Percentiles rank a stretch among this genome's conserved stretches.
phyloP scores from a whole-genome alignment of 2,329 filamentous ascomycete genomes.

The Xylariaceae sp. region DNA sequence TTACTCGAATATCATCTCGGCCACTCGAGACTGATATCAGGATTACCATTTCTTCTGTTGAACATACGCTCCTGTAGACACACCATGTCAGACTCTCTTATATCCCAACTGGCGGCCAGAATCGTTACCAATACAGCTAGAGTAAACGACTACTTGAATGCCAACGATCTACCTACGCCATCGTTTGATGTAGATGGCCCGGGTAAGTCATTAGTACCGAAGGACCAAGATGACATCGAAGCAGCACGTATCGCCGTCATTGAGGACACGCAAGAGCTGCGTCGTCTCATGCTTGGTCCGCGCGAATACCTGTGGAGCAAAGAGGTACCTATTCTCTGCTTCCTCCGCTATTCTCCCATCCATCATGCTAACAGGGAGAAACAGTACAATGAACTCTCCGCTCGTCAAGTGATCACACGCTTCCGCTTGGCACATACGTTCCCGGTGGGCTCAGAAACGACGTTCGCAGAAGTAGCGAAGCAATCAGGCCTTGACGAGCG shows the following conservation, averaged over 20 bases:
- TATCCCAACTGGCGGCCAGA: conserved; percentile 13
- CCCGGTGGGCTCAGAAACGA: conserved; percentile 25
- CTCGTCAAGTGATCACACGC: conserved; percentile 19
- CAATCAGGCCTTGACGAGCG: conserved; percentile 12
- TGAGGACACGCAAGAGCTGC: conserved; percentile 29
- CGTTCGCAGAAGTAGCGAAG: conserved; percentile 24
- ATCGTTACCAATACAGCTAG: conserved; percentile 32
- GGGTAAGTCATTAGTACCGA: conserved; percentile 4
- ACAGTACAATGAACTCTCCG: conserved; percentile 14
- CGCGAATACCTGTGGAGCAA: conserved; percentile 29
- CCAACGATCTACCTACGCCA: conserved; percentile 27
- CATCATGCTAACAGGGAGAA: background rate
- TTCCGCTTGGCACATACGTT: conserved; percentile 24
- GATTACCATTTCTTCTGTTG: too few species aligned
- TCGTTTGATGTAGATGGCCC: conserved; percentile 30
- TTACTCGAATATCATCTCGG: too few species aligned
- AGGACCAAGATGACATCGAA: conserved; percentile 10
- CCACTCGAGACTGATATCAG: too few species aligned
- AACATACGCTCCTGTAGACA: too few species aligned
- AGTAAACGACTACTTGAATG: conserved; percentile 28
- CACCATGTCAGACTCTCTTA: conserved; percentile 21
- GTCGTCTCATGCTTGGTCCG: conserved; percentile 28
- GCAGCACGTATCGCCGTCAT: conserved; percentile 23
- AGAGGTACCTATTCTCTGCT: too few species aligned
- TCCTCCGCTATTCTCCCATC: background rate